Evolutionary conservation across 2,329 filamentous ascomycete species (phyloP), one percentile per base, ranked within the genome.

Genomic region (Scleromitrula shiraiana): DNA sequence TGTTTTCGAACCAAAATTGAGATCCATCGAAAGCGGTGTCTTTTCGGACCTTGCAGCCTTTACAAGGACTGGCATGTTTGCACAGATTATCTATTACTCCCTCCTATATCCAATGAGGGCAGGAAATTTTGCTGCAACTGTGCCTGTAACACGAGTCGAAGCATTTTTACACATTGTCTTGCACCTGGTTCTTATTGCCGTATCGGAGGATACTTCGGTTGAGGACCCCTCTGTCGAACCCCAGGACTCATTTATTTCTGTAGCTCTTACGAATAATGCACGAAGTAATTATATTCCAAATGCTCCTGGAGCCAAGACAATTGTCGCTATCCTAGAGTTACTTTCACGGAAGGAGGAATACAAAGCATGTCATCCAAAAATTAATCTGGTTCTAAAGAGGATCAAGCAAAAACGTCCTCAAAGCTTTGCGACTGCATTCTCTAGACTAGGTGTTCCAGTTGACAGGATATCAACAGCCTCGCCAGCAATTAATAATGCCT

Each of bases 101-200:
- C 73, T 98, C 12, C 73, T 89, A 15, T 97, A 95, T 64, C 81
- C 87, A 2, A 70, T 94, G 5, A 79, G 83, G 24, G 82, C 82
- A 19, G 73, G 80, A 46, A 75, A 76, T 40, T 74, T 80, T 23
- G 88, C 85, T 1, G 84, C 88, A 0, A 79, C 74, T 15, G 83
- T 97, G 22, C 87, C 88, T 7, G 74, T 77, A 9, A 95, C 90
- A 1, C 80, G 93, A 45, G 76, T 96, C 7, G 93, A 98, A 67
- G 85, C 88, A 0, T 96, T 95, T 67, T 69, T 97, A 26, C 91
- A 97, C 62, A 85, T 96, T 38, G 83, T 95, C 2, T 70, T 98
- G 26, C 93, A 98, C 65, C 73, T 98, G 9, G 76, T 88, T 4
- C 77, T 97, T 33, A 80, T 96, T 42, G 90, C 90, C 12, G 82